These are phyloP conservation scores for Chaetomium globosum DNA, from an alignment of 2,329 filamentous ascomycete species.

Conservation along the genomic window DNA sequence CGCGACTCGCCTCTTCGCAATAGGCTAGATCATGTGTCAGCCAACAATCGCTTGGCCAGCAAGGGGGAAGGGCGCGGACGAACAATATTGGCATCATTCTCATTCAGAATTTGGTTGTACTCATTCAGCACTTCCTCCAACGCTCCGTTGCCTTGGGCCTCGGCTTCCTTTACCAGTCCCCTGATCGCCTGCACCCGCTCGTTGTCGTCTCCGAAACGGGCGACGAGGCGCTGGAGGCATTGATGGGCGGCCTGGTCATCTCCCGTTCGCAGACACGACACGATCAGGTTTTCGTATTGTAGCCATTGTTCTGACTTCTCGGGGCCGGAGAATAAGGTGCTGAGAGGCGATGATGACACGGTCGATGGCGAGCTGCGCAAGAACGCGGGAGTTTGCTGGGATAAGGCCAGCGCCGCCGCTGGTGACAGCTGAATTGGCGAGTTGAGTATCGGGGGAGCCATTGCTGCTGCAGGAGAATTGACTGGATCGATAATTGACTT, in stretches of 20 bases:
- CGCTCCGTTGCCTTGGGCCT: conserved; percentile 65
- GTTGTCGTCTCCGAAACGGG: conserved; percentile 80
- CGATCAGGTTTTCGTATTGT: conserved; percentile 81
- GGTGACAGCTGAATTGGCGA: conserved; percentile 61
- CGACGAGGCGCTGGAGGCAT: conserved; percentile 73
- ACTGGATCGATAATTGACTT: background rate
- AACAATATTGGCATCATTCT: conserved; percentile 79
- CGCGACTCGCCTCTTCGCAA: conserved; percentile 81
- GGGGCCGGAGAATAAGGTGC: conserved; percentile 56
- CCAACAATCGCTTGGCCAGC: conserved; percentile 4
- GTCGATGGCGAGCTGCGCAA: conserved; percentile 57
- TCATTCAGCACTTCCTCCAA: conserved; percentile 71
- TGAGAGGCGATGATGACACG: conserved; percentile 57
- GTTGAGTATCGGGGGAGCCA: conserved; percentile 58
- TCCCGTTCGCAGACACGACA: conserved; percentile 80
- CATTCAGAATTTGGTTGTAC: conserved; percentile 74
- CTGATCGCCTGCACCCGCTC: conserved; percentile 82
- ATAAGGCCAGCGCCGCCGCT: conserved; percentile 57
- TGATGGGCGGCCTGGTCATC: conserved; percentile 76
- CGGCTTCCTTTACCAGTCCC: conserved; percentile 83
- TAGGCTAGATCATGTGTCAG: conserved; percentile 60
- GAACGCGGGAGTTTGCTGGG: conserved; percentile 63
- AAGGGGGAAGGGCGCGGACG: conserved; percentile 41
- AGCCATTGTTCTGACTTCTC: conserved; percentile 84
- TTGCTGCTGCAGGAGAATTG: conserved; percentile 36